Percentiles rank a stretch among this genome's conserved stretches.
phyloP scores from a whole-genome alignment of 2,329 filamentous ascomycete species.

The Metarhizium guizhouense region DNA sequence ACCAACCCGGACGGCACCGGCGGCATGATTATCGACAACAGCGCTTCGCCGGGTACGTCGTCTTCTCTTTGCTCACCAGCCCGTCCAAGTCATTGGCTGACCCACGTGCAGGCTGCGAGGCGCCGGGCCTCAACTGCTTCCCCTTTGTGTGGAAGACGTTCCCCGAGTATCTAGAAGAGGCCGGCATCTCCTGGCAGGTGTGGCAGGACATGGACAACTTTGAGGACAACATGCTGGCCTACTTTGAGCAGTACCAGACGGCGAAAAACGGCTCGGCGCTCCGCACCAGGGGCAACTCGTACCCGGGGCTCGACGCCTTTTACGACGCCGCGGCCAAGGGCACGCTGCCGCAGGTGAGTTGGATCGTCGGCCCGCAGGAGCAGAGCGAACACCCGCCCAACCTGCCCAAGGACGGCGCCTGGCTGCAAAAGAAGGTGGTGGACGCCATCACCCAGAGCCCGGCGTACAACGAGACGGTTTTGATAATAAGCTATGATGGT shows the following conservation, averaged over 20 bases:
- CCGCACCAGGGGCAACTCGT: conserved; percentile 24
- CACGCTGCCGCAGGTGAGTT: conserved; percentile 40
- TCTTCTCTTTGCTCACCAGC: conserved; percentile 7
- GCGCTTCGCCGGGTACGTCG: conserved; percentile 14
- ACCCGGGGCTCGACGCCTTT: conserved; percentile 36
- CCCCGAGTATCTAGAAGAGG: conserved; percentile 37
- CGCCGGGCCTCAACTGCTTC: conserved; percentile 35
- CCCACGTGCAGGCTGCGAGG: conserved; percentile 27
- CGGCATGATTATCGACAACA: conserved; percentile 39
- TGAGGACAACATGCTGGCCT: conserved; percentile 43
- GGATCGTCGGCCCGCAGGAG: conserved; percentile 44
- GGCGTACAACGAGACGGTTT: conserved; percentile 36
- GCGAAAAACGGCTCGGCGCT: conserved; percentile 9
- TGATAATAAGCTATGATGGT: conserved; percentile 45
- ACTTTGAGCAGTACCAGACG: conserved; percentile 16
- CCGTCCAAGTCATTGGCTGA: not conserved
- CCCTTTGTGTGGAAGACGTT: conserved; percentile 43
- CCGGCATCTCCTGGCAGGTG: conserved; percentile 40
- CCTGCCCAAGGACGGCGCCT: conserved; percentile 42
- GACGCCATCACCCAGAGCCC: conserved; percentile 38
- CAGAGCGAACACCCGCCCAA: conserved; percentile 35
- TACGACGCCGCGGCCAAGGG: conserved; percentile 38
- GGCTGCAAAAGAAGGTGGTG: conserved; percentile 45
- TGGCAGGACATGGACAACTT: conserved; percentile 41
- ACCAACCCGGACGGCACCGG: conserved; percentile 25